Conservation (phyloP, 1,139 yeast genomes). For the Taphrina populina region DNA sequence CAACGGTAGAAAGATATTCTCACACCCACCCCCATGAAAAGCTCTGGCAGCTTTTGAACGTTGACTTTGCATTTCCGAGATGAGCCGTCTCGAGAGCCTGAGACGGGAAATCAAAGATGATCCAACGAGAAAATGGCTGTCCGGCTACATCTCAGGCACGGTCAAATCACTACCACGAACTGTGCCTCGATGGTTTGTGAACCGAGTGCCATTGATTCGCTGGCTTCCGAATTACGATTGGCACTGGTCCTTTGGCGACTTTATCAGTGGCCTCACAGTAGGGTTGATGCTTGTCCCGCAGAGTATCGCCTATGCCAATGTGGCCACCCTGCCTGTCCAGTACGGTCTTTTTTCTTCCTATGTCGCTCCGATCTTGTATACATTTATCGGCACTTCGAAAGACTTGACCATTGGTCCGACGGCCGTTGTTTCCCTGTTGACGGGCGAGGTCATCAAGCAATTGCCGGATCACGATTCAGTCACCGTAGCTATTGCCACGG, state of each 20-base stretch:
- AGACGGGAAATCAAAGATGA: constrained; percentile 12
- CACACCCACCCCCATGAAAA: too few species aligned
- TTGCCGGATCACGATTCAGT: constrained; percentile 62
- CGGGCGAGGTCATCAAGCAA: constrained; percentile 68
- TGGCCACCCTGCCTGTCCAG: constrained; percentile 78
- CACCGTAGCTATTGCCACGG: constrained; percentile 73
- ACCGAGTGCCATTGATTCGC: constrained; percentile 63
- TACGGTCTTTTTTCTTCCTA: constrained; percentile 90
- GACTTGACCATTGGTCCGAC: constrained; percentile 97
- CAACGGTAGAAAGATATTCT: too few species aligned
- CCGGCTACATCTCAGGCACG: constrained; percentile 1
- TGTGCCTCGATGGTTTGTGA: constrained; percentile 12
- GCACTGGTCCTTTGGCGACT: constrained; percentile 76
- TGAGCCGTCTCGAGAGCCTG: neutral
- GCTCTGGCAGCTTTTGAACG: too few species aligned
- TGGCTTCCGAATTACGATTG: constrained; percentile 85
- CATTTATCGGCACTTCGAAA: constrained; percentile 90
- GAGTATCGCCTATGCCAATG: constrained; percentile 88
- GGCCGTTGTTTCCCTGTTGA: constrained; percentile 90
- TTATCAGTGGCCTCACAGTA: constrained; percentile 89
- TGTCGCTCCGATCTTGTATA: constrained; percentile 84
- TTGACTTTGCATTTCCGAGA: neutral
- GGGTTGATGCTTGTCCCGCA: constrained; percentile 94
- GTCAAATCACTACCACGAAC: constrained; percentile 4
- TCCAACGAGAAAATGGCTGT: constrained; percentile 16